Evolutionary conservation across 2,329 filamentous ascomycete species (phyloP).

Genomic region (Exophiala spinifera): DNA sequence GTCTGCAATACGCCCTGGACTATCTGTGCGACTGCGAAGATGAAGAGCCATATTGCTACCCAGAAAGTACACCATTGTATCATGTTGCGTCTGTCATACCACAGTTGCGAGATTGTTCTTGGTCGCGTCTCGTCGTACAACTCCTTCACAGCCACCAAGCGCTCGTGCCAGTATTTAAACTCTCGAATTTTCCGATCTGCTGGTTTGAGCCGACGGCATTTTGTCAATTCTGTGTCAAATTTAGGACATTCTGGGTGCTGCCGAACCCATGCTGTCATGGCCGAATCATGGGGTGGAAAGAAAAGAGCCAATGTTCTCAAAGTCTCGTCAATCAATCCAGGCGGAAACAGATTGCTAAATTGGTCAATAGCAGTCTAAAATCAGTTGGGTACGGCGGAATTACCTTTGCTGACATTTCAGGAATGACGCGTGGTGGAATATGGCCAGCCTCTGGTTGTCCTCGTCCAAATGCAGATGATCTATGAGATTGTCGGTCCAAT

Average conservation of each 20-base stretch:
- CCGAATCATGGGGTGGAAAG: constrained; percentile 2
- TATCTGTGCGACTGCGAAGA: constrained; percentile 38
- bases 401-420: constrained; percentile 4
- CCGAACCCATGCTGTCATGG: constrained; percentile 29
- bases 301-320: constrained; percentile 5
- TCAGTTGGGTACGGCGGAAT: not conserved
- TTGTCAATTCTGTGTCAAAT: constrained; percentile 32
- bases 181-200: constrained; percentile 32
- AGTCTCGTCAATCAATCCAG: not conserved
- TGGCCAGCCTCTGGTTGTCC: constrained; percentile 1
- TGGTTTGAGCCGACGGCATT: constrained; percentile 34
- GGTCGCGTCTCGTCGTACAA: constrained; percentile 41
- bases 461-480: constrained; percentile 2
- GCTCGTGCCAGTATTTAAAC: constrained; percentile 44
- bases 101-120: constrained; percentile 36
- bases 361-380: not conserved
- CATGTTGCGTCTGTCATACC: constrained; percentile 34
- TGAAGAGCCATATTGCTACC: constrained; percentile 40
- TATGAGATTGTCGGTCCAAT: not conserved
- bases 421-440: constrained; percentile 9
- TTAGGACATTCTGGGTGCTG: constrained; percentile 17
- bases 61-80: constrained; percentile 42
- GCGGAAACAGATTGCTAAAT: not conserved
- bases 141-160: constrained; percentile 44
- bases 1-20: constrained; percentile 45